A percentile compares a stretch with the other conserved stretches of the same genome.
phyloP scores from a whole-genome alignment of 2,329 filamentous ascomycete genomes.

The Microdochium trichocladiopsis region DNA sequence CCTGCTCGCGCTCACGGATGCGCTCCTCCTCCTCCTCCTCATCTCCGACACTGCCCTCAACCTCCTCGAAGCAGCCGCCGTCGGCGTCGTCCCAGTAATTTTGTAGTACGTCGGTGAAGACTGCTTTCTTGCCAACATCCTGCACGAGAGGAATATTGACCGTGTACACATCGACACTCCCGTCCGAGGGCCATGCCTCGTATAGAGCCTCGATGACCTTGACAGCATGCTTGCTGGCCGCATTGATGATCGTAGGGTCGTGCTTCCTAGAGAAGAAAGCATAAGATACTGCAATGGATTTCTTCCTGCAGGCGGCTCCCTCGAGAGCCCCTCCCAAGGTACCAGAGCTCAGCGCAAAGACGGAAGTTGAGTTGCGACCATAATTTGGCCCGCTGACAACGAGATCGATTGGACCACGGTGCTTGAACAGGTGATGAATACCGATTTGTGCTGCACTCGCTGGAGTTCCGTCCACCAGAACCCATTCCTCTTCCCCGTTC shows the following conservation, averaged over 20 bases:
- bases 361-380: slow-evolving; percentile 72
- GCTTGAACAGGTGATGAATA: slow-evolving; percentile 70
- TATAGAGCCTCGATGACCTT: slow-evolving; percentile 73
- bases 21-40: slow-evolving; percentile 65
- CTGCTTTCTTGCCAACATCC: slow-evolving; percentile 61
- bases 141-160: slow-evolving; percentile 85
- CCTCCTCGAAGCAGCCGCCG: slow-evolving; percentile 76
- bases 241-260: slow-evolving; percentile 72
- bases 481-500: slow-evolving; percentile 61
- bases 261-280: slow-evolving; percentile 86
- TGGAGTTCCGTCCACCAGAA: slow-evolving; percentile 74
- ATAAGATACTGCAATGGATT: slow-evolving; percentile 77
- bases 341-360: slow-evolving; percentile 72
- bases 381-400: slow-evolving; percentile 80
- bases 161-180: slow-evolving; percentile 73
- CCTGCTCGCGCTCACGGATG: slow-evolving; percentile 56
- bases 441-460: slow-evolving; percentile 79
- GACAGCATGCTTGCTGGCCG: slow-evolving; percentile 67
- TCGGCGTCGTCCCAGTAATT: slow-evolving; percentile 76
- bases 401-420: slow-evolving; percentile 65
- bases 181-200: slow-evolving; percentile 62
- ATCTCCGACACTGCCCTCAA: slow-evolving; percentile 58
- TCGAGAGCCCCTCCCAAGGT: slow-evolving; percentile 74
- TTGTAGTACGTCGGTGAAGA: slow-evolving; percentile 84
- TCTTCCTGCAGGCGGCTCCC: slow-evolving; percentile 62